phyloP scores from a whole-genome alignment of 257 asterid genomes.

The Henckelia pumila region DNA sequence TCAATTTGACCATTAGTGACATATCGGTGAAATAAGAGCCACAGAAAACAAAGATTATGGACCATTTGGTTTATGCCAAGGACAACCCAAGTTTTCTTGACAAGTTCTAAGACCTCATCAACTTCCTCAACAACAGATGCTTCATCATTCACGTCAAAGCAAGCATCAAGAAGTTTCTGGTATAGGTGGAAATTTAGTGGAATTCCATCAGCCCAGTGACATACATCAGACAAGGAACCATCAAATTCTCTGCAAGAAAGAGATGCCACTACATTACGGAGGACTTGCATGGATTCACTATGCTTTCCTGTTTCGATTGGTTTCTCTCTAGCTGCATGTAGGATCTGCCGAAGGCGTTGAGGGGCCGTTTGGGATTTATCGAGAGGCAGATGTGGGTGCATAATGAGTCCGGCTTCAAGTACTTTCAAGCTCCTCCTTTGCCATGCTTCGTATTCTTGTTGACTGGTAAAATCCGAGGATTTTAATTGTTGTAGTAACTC shows the following conservation, averaged over 20 bases:
- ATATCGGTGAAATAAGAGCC: slow-evolving; percentile 74
- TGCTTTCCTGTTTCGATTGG: slow-evolving; percentile 68
- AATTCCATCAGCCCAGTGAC: slow-evolving; percentile 96
- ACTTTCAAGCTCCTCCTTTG: slow-evolving; percentile 69
- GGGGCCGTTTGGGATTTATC: slow-evolving; percentile 46
- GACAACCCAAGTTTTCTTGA: slow-evolving; percentile 80
- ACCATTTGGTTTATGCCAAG: slow-evolving; percentile 65
- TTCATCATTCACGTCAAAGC: slow-evolving; percentile 75
- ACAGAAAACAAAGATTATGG: slow-evolving; percentile 72
- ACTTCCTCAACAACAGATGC: slow-evolving; percentile 74
- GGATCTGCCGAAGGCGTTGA: slow-evolving; percentile 55
- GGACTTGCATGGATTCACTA: slow-evolving; percentile 56
- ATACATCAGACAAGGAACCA: slow-evolving; percentile 57
- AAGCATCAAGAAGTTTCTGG: slow-evolving; percentile 63
- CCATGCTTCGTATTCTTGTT: slow-evolving; percentile 62
- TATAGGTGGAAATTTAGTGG: slow-evolving; percentile 77
- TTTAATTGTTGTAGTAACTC: slow-evolving; percentile 70
- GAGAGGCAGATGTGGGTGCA: slow-evolving; percentile 65
- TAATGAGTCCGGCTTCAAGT: slow-evolving; percentile 75
- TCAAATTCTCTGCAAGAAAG: slow-evolving; percentile 81
- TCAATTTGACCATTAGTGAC: slow-evolving; percentile 55
- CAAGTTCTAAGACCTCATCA: slow-evolving; percentile 76
- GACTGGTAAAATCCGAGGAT: slow-evolving; percentile 63
- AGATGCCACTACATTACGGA: slow-evolving; percentile 50
- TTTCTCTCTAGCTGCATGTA: slow-evolving; percentile 46